Base-by-base conservation (phyloP, 2,329 filamentous ascomycete species). In the Plenodomus tracheiphilus region DNA sequence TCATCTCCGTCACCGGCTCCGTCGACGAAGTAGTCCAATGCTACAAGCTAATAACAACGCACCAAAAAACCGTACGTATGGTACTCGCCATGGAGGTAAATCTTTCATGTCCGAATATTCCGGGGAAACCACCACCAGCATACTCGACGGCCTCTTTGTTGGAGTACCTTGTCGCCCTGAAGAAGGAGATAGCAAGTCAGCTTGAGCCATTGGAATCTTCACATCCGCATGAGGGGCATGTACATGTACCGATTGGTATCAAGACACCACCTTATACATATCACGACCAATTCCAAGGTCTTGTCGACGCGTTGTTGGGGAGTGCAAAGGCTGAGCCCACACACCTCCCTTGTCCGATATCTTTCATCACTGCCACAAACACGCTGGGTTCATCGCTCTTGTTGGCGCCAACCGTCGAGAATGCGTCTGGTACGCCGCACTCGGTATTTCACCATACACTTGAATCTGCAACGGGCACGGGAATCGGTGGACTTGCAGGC, bases 181-280 rank as follows among this genome's bases (percentile, higher is more conserved):
- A 75, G 0, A 35, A 54, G 0, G 53, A 66, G 2, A 71, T 77
- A 5, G 43, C 18, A 47, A 41, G 32, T 5, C 53, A 62, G 32
- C 19, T 56, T 20, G 41, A 54, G 17, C 44, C 49, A 20, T 18
- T 49, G 3, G 2, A 45, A 15, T 5, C 48, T 19, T 47, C 52
- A 25, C 47, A 56, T 19, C 39, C 49, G 9, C 47, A 57, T 78
- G 9, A 39, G 16, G 51, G 56, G 7, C 53, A 51, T 2, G 41
- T 45, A 0, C 56, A 64, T 32, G 71, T 84, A 0, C 74, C 76
- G 0, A 74, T 84, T 37, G 89, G 88, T 0, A 76, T 92, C 55
- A 93, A 93, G 65, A 86, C 84, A 1, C 88, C 89, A 4, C 89
- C 89, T 0, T 92, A 90, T 60, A 92, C 88, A 0, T 83, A 91